Conservation (phyloP, 176 grass and related monocot genomes). For the Raddia guianensis region DNA sequence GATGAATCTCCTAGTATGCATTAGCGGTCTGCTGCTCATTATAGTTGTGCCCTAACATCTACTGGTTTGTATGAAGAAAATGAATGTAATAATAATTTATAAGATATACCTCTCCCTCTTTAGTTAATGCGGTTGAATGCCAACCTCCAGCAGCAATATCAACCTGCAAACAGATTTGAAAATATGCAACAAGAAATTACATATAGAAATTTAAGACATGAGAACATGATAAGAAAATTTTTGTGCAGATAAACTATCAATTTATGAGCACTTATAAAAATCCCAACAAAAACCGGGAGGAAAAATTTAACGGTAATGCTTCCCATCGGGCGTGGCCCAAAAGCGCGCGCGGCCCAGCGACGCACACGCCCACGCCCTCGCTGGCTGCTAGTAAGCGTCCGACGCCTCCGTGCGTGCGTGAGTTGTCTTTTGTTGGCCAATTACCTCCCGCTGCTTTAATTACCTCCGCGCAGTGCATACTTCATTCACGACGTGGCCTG, state of each 20-base stretch:
- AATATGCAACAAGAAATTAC: constrained; percentile 35
- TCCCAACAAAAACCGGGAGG: too few species aligned
- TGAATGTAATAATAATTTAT: constrained; percentile 4
- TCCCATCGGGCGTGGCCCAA: too few species aligned
- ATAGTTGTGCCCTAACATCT: neutral
- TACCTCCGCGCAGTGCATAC: too few species aligned
- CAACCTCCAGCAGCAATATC: constrained; percentile 97
- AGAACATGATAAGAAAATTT: constrained; percentile 2
- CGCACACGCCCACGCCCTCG: too few species aligned
- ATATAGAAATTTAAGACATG: constrained; percentile 24
- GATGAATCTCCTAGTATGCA: neutral
- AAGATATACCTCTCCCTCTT: constrained; percentile 72
- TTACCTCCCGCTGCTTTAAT: too few species aligned
- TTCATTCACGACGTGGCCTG: too few species aligned
- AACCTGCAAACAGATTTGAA: constrained; percentile 60
- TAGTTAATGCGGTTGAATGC: constrained; percentile 94
- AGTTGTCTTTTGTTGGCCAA: too few species aligned
- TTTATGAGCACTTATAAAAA: constrained; percentile 20
- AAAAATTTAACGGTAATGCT: too few species aligned
- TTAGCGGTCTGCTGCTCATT: neutral
- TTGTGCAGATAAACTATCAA: constrained; percentile 22
- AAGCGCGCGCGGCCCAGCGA: too few species aligned
- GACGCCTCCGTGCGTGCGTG: too few species aligned
- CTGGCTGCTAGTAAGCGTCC: too few species aligned
- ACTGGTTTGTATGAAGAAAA: constrained; percentile 15